Conservation (phyloP, 2,329 filamentous ascomycete species). For the Pleochaeta shiraiana region DNA sequence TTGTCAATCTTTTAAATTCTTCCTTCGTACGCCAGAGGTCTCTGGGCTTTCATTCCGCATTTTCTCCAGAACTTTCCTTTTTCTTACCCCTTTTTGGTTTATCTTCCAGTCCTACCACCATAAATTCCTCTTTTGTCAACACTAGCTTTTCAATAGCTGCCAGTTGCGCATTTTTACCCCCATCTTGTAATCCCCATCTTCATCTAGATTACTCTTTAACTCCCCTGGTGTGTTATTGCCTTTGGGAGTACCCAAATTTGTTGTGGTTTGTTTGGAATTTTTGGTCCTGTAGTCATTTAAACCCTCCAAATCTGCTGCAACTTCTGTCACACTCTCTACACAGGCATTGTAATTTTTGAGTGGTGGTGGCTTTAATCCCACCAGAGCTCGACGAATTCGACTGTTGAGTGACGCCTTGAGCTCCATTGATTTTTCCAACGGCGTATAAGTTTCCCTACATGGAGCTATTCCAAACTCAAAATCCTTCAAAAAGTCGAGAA, state of each 20-base stretch:
- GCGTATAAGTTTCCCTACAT: not conserved
- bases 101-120: too few species aligned
- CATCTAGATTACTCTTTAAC: not conserved
- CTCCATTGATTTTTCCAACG: not conserved
- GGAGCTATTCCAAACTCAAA: not conserved
- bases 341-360: not conserved
- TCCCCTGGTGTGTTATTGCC: not conserved
- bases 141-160: not conserved
- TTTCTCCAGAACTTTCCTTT: not conserved
- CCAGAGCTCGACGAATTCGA: not conserved
- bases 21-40: not conserved
- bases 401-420: not conserved
- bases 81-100: too few species aligned
- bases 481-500: not conserved
- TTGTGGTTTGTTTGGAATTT: not conserved
- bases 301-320: not conserved
- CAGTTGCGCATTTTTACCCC: not conserved
- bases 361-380: not conserved
- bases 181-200: not conserved
- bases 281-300: not conserved
- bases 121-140: not conserved
- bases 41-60: not conserved
- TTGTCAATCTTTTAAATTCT: not conserved
- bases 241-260: not conserved
- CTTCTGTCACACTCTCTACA: not conserved